Evolutionary conservation across 768 basidiomycete species (phyloP).

Genomic region (Sporobolomyces roseus): DNA sequence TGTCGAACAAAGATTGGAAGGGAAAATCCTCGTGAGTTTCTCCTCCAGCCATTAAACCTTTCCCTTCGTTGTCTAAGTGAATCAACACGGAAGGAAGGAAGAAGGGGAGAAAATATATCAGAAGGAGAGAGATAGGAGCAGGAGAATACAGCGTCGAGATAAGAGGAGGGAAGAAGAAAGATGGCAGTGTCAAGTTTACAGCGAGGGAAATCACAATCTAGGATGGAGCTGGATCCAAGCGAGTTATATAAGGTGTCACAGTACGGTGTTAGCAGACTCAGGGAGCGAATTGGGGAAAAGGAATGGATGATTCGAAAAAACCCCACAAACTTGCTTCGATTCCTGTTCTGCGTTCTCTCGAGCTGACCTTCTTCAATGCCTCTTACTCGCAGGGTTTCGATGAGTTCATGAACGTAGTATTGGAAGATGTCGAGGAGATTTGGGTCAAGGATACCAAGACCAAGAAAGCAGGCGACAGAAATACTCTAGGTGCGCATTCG

Average conservation of each 20-base stretch:
- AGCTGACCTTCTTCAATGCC: not conserved
- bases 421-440: conserved; percentile 89
- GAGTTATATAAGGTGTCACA: too few species aligned
- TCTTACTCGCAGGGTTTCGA: conserved; percentile 76
- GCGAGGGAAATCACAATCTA: too few species aligned
- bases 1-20: conserved; percentile 92
- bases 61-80: too few species aligned
- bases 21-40: conserved; percentile 80
- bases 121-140: too few species aligned
- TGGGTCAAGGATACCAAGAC: conserved; percentile 57
- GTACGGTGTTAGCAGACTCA: too few species aligned
- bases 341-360: not conserved
- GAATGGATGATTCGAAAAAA: too few species aligned
- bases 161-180: too few species aligned
- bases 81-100: not conserved
- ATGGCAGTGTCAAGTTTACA: too few species aligned
- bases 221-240: too few species aligned
- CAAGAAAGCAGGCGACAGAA: conserved; percentile 77
- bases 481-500: conserved; percentile 70
- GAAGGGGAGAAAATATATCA: not conserved
- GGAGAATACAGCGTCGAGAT: too few species aligned
- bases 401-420: conserved; percentile 97
- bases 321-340: too few species aligned
- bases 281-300: too few species aligned
- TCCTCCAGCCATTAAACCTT: conserved; percentile 28